Percentiles rank a stretch among this genome's conserved stretches.
Conservation (phyloP, 116 monocot species). For the Trichopus zeylanicus region DNA sequence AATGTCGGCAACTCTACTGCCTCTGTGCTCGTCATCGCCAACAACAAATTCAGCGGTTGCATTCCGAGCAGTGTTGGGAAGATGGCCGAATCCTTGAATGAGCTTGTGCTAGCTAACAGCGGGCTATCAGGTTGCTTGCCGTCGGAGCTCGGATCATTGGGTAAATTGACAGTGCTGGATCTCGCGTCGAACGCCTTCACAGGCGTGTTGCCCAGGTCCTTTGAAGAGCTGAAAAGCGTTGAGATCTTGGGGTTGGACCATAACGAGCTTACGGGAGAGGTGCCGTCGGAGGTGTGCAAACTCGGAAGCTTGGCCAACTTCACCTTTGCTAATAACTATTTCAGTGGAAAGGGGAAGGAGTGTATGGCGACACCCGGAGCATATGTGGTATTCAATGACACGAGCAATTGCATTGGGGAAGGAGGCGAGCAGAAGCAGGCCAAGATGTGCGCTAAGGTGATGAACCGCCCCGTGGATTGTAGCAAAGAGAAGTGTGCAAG, state of each 20-base stretch:
- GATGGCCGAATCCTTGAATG: conserved; percentile 40
- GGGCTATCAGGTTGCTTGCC: conserved; percentile 61
- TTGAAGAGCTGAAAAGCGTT: conserved; percentile 25
- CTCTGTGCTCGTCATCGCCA: conserved; percentile 55
- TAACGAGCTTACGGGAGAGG: conserved; percentile 45
- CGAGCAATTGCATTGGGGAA: conserved; percentile 39
- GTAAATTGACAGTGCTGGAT: conserved; percentile 50
- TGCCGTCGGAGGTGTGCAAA: conserved; percentile 33
- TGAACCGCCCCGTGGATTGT: conserved; percentile 50
- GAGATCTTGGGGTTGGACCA: conserved; percentile 32
- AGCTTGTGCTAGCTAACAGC: conserved; percentile 56
- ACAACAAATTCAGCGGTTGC: conserved; percentile 57
- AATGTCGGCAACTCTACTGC: conserved; percentile 62
- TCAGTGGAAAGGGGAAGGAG: conserved; percentile 36
- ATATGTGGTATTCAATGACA: conserved; percentile 29
- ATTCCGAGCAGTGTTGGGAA: conserved; percentile 55
- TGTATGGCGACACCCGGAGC: conserved; percentile 18
- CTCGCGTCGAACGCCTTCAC: conserved; percentile 29
- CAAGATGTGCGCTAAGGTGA: conserved; percentile 30
- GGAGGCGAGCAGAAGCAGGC: conserved; percentile 35
- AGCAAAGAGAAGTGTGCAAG: conserved; percentile 16
- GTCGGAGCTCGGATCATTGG: conserved; percentile 47
- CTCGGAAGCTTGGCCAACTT: conserved; percentile 55
- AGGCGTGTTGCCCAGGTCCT: conserved; percentile 33
- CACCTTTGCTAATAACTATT: conserved; percentile 62